Evolutionary conservation across 225 moss, liverwort and hornwort species (phyloP).

Genomic region (Climacium dendroides): DNA sequence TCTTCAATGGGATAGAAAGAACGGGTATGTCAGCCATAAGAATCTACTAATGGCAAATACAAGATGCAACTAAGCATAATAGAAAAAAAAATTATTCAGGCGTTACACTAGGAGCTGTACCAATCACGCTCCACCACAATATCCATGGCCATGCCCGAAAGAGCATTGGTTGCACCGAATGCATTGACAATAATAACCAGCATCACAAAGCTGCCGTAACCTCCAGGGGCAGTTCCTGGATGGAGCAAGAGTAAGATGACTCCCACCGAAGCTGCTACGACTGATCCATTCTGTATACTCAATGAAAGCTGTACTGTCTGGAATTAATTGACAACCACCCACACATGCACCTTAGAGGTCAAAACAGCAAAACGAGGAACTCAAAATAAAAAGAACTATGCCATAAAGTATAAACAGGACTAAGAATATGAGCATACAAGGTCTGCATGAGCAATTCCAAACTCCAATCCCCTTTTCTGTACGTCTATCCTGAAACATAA

Average conservation of each 20-base stretch:
- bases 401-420: not conserved
- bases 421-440: not conserved
- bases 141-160: slow-evolving; percentile 77
- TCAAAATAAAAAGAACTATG: not conserved
- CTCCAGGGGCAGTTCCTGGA: slow-evolving; percentile 37
- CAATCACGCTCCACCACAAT: slow-evolving; percentile 93
- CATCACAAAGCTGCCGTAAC: slow-evolving; percentile 26
- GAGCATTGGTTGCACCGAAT: slow-evolving; percentile 55
- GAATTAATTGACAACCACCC: not conserved
- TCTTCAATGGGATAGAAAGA: not conserved
- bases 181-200: slow-evolving; percentile 52
- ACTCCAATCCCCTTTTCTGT: not conserved
- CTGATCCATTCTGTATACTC: slow-evolving; percentile 70
- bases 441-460: not conserved
- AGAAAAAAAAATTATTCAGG: not conserved
- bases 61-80: not conserved
- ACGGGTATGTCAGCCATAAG: not conserved
- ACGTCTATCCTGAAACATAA: not conserved
- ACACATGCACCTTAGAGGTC: not conserved
- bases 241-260: slow-evolving; percentile 56
- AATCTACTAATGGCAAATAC: not conserved
- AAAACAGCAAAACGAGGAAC: not conserved
- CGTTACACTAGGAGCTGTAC: slow-evolving; percentile 3
- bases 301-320: slow-evolving; percentile 76
- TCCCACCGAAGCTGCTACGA: slow-evolving; percentile 53